phyloP scores from a whole-genome alignment of 768 basidiomycete species.

The Calocybe indica region DNA sequence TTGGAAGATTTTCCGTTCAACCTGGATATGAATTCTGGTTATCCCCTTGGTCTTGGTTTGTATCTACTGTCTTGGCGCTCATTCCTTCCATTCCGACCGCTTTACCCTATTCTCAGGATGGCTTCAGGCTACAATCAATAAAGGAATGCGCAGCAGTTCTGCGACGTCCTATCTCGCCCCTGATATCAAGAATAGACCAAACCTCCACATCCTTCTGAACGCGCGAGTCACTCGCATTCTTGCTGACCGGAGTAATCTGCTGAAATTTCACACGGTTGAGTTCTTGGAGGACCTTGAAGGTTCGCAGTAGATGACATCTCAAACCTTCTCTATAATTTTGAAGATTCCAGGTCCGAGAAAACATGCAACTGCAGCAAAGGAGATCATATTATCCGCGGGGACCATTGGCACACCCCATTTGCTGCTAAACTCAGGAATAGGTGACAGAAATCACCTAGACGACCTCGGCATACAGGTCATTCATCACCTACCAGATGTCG shows the following conservation, averaged over 20 bases:
- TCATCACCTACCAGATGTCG: conserved; percentile 18
- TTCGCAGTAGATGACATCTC: background rate
- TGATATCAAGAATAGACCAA: conserved; percentile 15
- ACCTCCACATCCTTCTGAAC: conserved; percentile 22
- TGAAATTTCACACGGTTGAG: conserved; percentile 13
- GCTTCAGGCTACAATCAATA: conserved; percentile 17
- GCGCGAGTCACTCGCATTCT: conserved; percentile 15
- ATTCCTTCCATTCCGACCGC: background rate
- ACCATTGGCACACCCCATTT: conserved; percentile 23
- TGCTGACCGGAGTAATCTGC: background rate
- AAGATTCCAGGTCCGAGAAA: conserved; percentile 1
- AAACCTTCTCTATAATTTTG: background rate
- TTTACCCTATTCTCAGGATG: conserved; percentile 13
- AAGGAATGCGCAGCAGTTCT: conserved; percentile 21
- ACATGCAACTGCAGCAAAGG: conserved; percentile 16
- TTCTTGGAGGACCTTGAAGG: conserved; percentile 11
- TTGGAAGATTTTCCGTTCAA: conserved; percentile 19
- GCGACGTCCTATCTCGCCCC: conserved; percentile 24
- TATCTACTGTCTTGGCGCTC: background rate
- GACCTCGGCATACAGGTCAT: conserved; percentile 10
- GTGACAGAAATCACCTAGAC: conserved; percentile 12
- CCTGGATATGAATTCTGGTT: conserved; percentile 18
- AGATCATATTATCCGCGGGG: conserved; percentile 27
- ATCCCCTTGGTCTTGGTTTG: conserved; percentile 20
- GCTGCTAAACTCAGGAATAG: conserved; percentile 23